Evolutionary conservation across 208 protist species (phyloP).

Genomic region (Acanthamoeba healyi): DNA sequence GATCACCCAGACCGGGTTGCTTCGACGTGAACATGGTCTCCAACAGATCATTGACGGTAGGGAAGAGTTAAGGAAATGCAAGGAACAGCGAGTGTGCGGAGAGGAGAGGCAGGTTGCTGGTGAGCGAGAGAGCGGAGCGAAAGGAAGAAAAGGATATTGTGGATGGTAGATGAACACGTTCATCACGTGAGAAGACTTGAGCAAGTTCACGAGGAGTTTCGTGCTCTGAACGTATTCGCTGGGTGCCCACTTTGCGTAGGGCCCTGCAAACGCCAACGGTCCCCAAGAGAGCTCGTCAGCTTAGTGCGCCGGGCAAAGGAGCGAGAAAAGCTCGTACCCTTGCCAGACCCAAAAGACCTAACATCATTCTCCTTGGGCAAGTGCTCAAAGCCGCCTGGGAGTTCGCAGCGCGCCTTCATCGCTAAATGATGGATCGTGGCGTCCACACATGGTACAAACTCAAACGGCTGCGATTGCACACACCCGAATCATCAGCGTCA

Average conservation of each 20-base stretch:
- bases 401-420: slow-evolving; percentile 24
- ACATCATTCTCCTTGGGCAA: slow-evolving; percentile 4
- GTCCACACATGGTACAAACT: slow-evolving; percentile 15
- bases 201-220: slow-evolving; percentile 10
- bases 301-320: not conserved
- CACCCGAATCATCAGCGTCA: not conserved
- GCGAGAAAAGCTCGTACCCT: not conserved
- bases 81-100: too few relatives aligned
- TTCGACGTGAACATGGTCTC: slow-evolving; percentile 48
- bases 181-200: slow-evolving; percentile 52
- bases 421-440: slow-evolving; percentile 10
- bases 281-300: not conserved
- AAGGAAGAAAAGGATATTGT: slow-evolving; percentile 24
- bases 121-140: too few relatives aligned
- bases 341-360: slow-evolving; percentile 1
- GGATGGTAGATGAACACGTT: slow-evolving; percentile 38
- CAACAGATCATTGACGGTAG: slow-evolving; percentile 18
- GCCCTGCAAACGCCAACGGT: not conserved
- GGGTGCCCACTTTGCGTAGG: not conserved
- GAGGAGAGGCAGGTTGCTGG: too few relatives aligned
- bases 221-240: not conserved
- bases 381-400: not conserved
- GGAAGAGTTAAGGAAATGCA: slow-evolving; percentile 29
- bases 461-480: not conserved
- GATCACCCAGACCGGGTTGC: not conserved